These are phyloP conservation scores for Nicotiana noctiflora DNA, from an alignment of 257 asterid species.

Conservation along the genomic window DNA sequence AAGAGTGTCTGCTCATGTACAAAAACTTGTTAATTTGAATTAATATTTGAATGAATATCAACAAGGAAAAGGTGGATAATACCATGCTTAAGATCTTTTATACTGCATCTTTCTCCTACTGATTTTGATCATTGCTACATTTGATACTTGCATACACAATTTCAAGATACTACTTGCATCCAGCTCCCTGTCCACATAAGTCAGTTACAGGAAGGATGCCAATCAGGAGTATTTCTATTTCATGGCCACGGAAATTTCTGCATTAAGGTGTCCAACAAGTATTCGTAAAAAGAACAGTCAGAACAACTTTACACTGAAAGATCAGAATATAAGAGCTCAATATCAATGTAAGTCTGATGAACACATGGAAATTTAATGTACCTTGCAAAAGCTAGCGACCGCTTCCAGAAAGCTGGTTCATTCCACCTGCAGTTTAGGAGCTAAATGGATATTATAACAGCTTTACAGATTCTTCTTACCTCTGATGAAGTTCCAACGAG, in stretches of 20 bases:
- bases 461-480: background rate
- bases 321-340: background rate
- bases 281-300: background rate
- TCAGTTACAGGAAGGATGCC: background rate
- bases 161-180: background rate
- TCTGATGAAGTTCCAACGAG: background rate
- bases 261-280: background rate
- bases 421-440: background rate
- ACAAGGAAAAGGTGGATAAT: background rate
- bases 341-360: background rate
- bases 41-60: background rate
- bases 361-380: background rate
- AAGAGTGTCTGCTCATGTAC: too few relatives aligned
- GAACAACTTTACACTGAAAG: background rate
- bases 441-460: background rate
- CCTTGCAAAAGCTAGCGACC: background rate
- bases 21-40: background rate
- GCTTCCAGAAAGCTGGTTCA: background rate
- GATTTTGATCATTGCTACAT: background rate
- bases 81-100: background rate
- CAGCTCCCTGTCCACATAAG: background rate
- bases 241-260: background rate
- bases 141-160: background rate
- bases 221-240: background rate
- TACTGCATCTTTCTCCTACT: background rate